Percentiles rank a stretch among this genome's conserved stretches.
Conservation (phyloP, 441 rosid genomes). For the Flueggea neowawraea region DNA sequence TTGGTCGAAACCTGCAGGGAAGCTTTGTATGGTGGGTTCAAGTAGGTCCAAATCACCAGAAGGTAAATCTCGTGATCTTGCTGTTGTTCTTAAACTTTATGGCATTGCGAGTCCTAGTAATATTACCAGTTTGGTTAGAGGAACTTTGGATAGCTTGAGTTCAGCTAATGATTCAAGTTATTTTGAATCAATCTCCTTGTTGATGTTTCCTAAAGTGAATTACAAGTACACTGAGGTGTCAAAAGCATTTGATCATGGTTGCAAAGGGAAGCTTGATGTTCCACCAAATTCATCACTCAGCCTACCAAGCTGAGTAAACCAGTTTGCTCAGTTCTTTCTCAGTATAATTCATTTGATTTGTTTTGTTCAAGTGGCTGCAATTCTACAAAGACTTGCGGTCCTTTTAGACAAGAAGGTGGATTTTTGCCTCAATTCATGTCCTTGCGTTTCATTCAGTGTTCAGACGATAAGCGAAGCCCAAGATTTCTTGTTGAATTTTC, state of each 20-base stretch:
- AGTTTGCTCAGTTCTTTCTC: slow-evolving; percentile 21
- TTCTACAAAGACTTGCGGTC: slow-evolving; percentile 23
- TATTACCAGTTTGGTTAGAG: slow-evolving; percentile 58
- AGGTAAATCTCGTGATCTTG: slow-evolving; percentile 25
- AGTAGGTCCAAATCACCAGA: slow-evolving; percentile 21
- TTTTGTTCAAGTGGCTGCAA: slow-evolving; percentile 22
- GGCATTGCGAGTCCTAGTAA: slow-evolving; percentile 35
- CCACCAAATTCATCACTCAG: slow-evolving; percentile 11
- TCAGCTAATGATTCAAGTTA: slow-evolving; percentile 18
- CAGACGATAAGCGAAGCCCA: slow-evolving; percentile 10
- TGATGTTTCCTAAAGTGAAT: slow-evolving; percentile 31
- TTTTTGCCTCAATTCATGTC: slow-evolving; percentile 28
- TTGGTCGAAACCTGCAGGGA: slow-evolving; percentile 65
- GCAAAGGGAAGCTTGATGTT: slow-evolving; percentile 7
- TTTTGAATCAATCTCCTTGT: slow-evolving; percentile 49
- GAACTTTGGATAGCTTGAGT: slow-evolving; percentile 49
- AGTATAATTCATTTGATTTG: slow-evolving; percentile 2
- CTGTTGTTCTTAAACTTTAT: slow-evolving; percentile 53
- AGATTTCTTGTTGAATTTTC: slow-evolving; percentile 26
- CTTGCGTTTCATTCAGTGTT: slow-evolving; percentile 19
- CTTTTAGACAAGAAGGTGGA: slow-evolving; percentile 13
- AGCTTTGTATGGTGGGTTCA: slow-evolving; percentile 88
- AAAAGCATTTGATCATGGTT: slow-evolving; percentile 15
- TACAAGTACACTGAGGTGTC: slow-evolving; percentile 17
- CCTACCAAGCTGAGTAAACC: slow-evolving; percentile 11